Evolutionary conservation across 441 rosid species (phyloP).

Genomic region (Populus tomentosa): DNA sequence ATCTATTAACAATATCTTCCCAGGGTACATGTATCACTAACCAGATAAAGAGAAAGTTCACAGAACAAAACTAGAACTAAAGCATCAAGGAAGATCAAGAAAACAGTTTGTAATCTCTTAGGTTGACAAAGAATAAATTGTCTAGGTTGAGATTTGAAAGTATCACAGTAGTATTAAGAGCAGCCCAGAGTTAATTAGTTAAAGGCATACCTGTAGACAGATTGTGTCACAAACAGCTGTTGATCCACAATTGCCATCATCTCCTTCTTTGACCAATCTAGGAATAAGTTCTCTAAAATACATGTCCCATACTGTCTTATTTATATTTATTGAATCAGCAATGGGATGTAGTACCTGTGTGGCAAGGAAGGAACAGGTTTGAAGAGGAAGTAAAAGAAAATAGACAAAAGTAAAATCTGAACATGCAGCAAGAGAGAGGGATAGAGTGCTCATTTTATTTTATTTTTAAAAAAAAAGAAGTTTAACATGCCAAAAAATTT

Average conservation of each 20-base stretch:
- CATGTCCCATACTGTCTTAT: constrained; percentile 74
- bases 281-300: constrained; percentile 84
- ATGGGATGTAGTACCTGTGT: constrained; percentile 66
- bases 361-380: background rate
- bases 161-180: background rate
- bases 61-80: background rate
- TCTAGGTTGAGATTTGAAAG: background rate
- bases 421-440: background rate
- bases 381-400: background rate
- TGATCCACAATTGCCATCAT: constrained; percentile 91
- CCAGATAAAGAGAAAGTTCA: background rate
- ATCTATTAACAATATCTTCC: too few species aligned
- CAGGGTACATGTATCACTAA: background rate
- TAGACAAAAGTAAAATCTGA: background rate
- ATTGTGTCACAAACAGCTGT: constrained; percentile 87
- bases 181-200: background rate
- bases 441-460: too few species aligned
- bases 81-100: background rate
- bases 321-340: constrained; percentile 80
- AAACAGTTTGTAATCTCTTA: background rate
- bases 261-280: constrained; percentile 68
- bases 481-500: too few species aligned
- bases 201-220: constrained; percentile 67
- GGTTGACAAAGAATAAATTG: background rate
- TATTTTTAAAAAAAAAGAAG: too few species aligned